A percentile compares a stretch with the other conserved stretches of the same genome.
phyloP scores from a whole-genome alignment of 2,329 filamentous ascomycete species.

The Phyllosticta citrichinensis region DNA sequence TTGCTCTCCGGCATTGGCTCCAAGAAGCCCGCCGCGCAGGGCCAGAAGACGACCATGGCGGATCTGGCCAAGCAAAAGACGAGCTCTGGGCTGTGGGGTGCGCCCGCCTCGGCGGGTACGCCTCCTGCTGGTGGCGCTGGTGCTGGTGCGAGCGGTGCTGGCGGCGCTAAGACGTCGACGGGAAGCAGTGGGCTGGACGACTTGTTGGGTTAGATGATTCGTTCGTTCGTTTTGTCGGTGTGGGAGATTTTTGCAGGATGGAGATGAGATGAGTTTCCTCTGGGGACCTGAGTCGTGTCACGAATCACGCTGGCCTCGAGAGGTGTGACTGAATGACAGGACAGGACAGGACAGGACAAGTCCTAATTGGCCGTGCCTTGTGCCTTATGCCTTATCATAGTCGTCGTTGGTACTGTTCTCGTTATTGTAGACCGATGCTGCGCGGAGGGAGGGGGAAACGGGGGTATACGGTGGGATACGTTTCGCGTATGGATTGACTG shows the following conservation, averaged over 20 bases:
- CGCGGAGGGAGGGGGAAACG: no score
- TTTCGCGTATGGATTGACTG: no score
- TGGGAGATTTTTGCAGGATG: background rate
- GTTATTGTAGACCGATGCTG: no score
- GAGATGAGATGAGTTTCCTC: background rate
- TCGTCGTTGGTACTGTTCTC: no score
- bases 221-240: background rate
- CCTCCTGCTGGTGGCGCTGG: background rate
- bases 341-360: no score
- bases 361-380: no score
- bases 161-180: background rate
- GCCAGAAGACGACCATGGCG: slow-evolving; percentile 69
- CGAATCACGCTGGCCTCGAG: no score
- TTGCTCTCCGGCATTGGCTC: slow-evolving; percentile 65
- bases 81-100: slow-evolving; percentile 86
- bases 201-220: slow-evolving; percentile 3
- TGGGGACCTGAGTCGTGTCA: no score
- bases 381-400: no score
- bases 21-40: slow-evolving; percentile 54
- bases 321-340: no score
- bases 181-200: slow-evolving; percentile 8
- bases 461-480: no score
- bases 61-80: slow-evolving; percentile 98
- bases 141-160: background rate
- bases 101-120: slow-evolving; percentile 25